A percentile compares a stretch with the other conserved stretches of the same genome.
phyloP scores from a whole-genome alignment of 2,329 filamentous ascomycete genomes.

The Scedosporium boydii region DNA sequence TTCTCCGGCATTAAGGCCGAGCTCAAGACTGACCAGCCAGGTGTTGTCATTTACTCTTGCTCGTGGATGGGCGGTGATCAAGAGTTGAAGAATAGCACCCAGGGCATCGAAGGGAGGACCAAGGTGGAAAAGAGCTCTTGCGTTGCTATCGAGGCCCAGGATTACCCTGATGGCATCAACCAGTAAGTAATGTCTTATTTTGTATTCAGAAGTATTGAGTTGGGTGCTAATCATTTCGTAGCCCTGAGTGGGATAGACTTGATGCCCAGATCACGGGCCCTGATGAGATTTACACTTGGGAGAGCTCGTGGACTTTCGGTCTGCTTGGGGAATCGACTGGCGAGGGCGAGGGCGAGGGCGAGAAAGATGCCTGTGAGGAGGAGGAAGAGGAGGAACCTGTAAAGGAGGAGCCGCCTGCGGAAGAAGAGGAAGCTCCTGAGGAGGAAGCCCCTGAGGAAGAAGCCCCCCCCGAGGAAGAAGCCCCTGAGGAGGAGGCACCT shows the following conservation, averaged over 20 bases:
- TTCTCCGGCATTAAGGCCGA: constrained; percentile 62
- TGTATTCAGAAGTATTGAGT: neutral
- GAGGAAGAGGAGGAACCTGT: neutral
- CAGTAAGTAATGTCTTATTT: constrained; percentile 30
- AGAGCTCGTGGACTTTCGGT: constrained; percentile 35
- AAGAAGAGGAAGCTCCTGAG: neutral
- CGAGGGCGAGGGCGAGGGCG: neutral
- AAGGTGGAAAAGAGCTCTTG: constrained; percentile 54
- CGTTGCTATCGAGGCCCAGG: constrained; percentile 66
- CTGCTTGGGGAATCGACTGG: constrained; percentile 2
- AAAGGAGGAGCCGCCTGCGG: neutral
- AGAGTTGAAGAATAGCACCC: constrained; percentile 44
- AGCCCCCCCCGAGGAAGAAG: neutral
- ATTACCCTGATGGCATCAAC: constrained; percentile 71
- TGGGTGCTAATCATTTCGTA: constrained; percentile 14
- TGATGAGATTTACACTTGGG: constrained; percentile 30
- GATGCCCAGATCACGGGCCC: constrained; percentile 30
- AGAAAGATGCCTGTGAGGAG: neutral
- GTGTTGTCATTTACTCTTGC: constrained; percentile 65
- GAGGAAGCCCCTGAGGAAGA: neutral
- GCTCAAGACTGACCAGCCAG: constrained; percentile 59
- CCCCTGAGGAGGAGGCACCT: neutral
- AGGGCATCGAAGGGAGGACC: constrained; percentile 36
- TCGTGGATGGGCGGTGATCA: constrained; percentile 41
- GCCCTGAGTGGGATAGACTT: constrained; percentile 33